phyloP scores from a whole-genome alignment of 2,329 filamentous ascomycete species.

The Diaporthe humulicola region DNA sequence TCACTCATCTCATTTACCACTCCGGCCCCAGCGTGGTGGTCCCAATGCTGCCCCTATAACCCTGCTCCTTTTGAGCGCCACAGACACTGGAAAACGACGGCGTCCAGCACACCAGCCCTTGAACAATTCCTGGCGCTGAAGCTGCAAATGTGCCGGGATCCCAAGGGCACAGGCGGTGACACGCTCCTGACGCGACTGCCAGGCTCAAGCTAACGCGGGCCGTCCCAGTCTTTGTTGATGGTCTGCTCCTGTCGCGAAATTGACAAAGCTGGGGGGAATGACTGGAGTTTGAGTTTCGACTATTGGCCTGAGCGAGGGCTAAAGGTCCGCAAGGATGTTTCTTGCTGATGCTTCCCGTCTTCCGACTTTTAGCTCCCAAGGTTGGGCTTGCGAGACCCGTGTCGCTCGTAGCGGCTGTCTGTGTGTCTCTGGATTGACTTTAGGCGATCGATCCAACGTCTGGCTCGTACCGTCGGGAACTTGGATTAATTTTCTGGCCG shows the following conservation, averaged over 20 bases:
- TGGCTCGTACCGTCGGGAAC: background rate
- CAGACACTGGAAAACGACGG: constrained; percentile 3
- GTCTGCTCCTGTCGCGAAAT: constrained; percentile 12
- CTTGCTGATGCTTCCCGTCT: constrained; percentile 18
- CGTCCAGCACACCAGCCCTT: background rate
- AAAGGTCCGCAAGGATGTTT: constrained; percentile 11
- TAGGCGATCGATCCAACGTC: constrained; percentile 13
- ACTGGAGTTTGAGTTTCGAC: constrained; percentile 16
- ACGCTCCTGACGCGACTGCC: constrained; percentile 26
- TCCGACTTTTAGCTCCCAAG: constrained; percentile 16
- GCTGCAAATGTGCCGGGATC: background rate
- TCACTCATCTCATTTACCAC: constrained; percentile 26
- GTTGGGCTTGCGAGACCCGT: background rate
- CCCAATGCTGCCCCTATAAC: constrained; percentile 24
- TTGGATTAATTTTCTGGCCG: background rate
- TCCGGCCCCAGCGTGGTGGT: constrained; percentile 15
- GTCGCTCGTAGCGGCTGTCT: constrained; percentile 12
- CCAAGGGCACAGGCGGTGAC: constrained; percentile 10
- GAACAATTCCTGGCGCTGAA: constrained; percentile 4
- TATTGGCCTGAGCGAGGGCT: constrained; percentile 9
- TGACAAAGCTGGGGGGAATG: background rate
- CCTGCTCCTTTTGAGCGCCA: constrained; percentile 18
- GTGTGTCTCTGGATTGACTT: constrained; percentile 11
- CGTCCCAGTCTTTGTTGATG: constrained; percentile 18
- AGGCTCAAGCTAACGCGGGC: constrained; percentile 27